phyloP scores from a whole-genome alignment of 106 monocot genomes.

The Apostasia ramifera region DNA sequence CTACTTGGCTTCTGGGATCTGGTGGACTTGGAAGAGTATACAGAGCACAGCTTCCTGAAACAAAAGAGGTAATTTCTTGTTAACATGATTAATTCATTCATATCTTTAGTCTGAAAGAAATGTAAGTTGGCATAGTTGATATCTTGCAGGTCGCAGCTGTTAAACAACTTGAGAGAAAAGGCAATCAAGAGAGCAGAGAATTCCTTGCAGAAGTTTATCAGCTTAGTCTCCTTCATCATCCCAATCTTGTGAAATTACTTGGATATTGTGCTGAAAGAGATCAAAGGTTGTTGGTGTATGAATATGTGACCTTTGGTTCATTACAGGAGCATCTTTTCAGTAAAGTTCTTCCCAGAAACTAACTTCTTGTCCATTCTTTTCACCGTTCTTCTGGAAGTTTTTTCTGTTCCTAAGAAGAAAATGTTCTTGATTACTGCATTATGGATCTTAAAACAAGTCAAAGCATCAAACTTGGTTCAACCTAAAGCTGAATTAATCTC shows the following conservation, averaged over 20 bases:
- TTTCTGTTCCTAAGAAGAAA: background rate
- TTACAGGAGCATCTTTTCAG: constrained; percentile 25
- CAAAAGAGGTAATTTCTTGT: constrained; percentile 16
- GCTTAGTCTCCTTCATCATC: constrained; percentile 24
- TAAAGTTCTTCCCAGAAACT: background rate
- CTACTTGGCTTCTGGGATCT: constrained; percentile 22
- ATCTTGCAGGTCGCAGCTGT: constrained; percentile 15
- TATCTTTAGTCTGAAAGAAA: background rate
- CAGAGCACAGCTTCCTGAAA: constrained; percentile 23
- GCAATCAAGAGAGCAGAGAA: constrained; percentile 13
- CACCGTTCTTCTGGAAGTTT: too few species aligned
- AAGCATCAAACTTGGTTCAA: background rate
- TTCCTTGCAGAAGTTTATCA: constrained; percentile 20
- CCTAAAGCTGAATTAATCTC: background rate
- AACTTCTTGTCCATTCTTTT: too few species aligned
- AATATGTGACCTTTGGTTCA: constrained; percentile 23
- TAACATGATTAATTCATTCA: background rate
- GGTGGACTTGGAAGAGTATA: constrained; percentile 38
- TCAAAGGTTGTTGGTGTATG: constrained; percentile 22
- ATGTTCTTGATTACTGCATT: background rate
- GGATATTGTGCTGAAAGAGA: constrained; percentile 19
- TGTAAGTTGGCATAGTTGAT: background rate
- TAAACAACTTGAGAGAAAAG: constrained; percentile 19
- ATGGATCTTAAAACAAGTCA: background rate
- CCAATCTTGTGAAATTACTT: constrained; percentile 22